phyloP scores from a whole-genome alignment of 148 eudicot species.

The Camellia sinensis region DNA sequence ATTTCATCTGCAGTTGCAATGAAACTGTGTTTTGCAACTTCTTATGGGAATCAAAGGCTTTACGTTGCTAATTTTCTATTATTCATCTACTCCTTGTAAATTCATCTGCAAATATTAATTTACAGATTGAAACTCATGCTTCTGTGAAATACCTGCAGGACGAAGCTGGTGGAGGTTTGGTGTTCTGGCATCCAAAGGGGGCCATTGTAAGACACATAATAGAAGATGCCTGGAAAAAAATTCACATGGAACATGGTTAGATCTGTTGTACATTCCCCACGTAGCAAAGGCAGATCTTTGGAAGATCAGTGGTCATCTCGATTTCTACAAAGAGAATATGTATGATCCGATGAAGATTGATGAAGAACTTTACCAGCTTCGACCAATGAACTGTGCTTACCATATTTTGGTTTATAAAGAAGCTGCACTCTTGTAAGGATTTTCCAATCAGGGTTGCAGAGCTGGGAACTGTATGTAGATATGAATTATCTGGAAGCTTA shows the following conservation, averaged over 20 bases:
- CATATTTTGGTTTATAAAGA: conserved; percentile 86
- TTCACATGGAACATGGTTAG: conserved; percentile 88
- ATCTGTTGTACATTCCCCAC: conserved; percentile 92
- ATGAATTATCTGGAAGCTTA: conserved; percentile 90
- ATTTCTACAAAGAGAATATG: conserved; percentile 94
- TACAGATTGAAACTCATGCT: conserved; percentile 6
- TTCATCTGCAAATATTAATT: neutral
- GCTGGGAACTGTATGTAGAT: conserved; percentile 96
- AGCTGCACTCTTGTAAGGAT: conserved; percentile 86
- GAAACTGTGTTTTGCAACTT: neutral
- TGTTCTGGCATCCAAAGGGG: conserved; percentile 99
- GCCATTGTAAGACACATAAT: conserved; percentile 86
- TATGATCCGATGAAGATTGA: conserved; percentile 94
- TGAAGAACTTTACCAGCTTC: conserved; percentile 94
- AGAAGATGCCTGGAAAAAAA: conserved; percentile 92
- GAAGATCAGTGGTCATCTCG: conserved; percentile 99
- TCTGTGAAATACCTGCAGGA: conserved; percentile 48
- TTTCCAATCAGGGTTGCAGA: conserved; percentile 93
- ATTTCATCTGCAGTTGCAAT: conserved; percentile 3
- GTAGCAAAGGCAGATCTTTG: conserved; percentile 95
- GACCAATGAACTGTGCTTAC: conserved; percentile 99
- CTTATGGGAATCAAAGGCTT: neutral
- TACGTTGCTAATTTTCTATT: neutral
- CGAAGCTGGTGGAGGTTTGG: conserved; percentile 99
- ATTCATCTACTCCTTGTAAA: neutral